These are phyloP conservation scores for Moricandia arvensis DNA, from an alignment of 345 rosid species.

Conservation along the genomic window DNA sequence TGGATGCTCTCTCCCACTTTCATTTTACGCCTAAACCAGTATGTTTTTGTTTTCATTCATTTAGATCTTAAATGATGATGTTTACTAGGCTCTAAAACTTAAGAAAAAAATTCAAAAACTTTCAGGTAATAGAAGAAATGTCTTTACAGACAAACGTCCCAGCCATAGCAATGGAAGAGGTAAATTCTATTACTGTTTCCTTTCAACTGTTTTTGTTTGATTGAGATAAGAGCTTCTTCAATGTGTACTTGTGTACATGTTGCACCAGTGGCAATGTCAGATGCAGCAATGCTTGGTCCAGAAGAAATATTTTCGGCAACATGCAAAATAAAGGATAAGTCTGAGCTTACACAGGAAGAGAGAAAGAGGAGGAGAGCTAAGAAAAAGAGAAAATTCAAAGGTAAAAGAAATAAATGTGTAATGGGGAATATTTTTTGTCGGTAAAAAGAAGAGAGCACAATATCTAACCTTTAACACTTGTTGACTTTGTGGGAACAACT, in stretches of 20 bases:
- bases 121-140: conserved; percentile 90
- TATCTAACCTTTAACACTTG: conserved; percentile 8
- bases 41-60: conserved; percentile 35
- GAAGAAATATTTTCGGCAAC: conserved; percentile 85
- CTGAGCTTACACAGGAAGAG: conserved; percentile 77
- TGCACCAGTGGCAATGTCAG: conserved; percentile 93
- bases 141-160: conserved; percentile 82
- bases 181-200: conserved; percentile 18
- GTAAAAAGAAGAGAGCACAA: background rate
- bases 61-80: conserved; percentile 15
- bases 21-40: conserved; percentile 97
- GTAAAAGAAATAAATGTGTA: conserved; percentile 40
- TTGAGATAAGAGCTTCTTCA: conserved; percentile 19
- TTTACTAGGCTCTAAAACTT: background rate
- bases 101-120: conserved; percentile 12
- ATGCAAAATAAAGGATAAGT: conserved; percentile 82
- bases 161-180: conserved; percentile 99
- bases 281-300: conserved; percentile 98
- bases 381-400: conserved; percentile 86
- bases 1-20: conserved; percentile 98
- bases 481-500: conserved; percentile 44
- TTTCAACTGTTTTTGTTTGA: background rate
- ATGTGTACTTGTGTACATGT: conserved; percentile 45
- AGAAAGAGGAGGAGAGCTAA: conserved; percentile 97
- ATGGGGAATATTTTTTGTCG: background rate